Evolutionary conservation across 2,329 filamentous ascomycete genomes (phyloP).

Genomic region (Diatrype stigma): DNA sequence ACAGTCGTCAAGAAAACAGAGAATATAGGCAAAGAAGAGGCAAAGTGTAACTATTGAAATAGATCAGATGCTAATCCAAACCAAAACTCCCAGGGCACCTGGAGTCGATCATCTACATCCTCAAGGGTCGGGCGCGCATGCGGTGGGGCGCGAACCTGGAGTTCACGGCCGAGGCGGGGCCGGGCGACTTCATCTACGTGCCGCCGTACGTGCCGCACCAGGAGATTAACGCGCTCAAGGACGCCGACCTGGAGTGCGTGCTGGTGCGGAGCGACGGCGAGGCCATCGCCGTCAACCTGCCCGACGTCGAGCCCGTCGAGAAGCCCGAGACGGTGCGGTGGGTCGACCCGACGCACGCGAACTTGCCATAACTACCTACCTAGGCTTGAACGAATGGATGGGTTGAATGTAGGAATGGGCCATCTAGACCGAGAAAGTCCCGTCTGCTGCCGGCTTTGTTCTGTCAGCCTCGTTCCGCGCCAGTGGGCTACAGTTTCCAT

Average conservation of each 20-base stretch:
- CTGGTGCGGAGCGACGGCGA: constrained; percentile 38
- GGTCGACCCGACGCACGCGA: constrained; percentile 38
- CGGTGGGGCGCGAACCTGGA: constrained; percentile 40
- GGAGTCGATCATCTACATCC: constrained; percentile 40
- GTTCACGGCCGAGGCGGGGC: constrained; percentile 40
- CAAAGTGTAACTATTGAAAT: no score
- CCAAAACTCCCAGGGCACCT: constrained; percentile 28
- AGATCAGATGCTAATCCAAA: no score
- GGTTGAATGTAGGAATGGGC: no score
- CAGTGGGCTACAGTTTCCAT: no score
- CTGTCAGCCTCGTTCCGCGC: no score
- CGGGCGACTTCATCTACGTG: constrained; percentile 43
- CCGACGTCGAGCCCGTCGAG: constrained; percentile 38
- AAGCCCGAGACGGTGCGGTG: constrained; percentile 39
- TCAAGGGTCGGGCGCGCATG: constrained; percentile 41
- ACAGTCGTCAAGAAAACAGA: no score
- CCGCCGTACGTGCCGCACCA: constrained; percentile 41
- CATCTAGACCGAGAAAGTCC: no score
- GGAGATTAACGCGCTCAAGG: constrained; percentile 39
- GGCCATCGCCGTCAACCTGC: constrained; percentile 40
- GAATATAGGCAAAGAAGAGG: no score
- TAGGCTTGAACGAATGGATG: no score
- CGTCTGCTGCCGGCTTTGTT: no score
- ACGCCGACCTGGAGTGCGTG: constrained; percentile 39
- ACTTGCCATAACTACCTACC: not conserved